Percentiles rank a stretch among this genome's conserved stretches.
phyloP scores from a whole-genome alignment of 1,284 basidiomycete species.

The Boletus sp. region DNA sequence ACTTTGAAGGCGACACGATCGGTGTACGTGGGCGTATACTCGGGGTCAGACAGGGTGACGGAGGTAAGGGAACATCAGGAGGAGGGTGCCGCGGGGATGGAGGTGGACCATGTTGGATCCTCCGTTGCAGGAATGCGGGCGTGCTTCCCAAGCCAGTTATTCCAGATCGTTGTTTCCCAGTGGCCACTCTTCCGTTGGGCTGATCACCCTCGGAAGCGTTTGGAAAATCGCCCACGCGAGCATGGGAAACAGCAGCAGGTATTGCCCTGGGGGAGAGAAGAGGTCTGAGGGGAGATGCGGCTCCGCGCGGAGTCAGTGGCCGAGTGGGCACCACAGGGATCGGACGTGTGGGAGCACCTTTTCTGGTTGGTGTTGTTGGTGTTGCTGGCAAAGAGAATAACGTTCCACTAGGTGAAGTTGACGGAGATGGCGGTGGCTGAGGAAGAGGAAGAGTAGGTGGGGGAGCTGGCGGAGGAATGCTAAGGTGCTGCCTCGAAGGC shows the following conservation, averaged over 20 bases:
- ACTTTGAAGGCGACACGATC: slow-evolving; percentile 21
- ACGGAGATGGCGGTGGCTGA: slow-evolving; percentile 25
- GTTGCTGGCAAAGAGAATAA: not conserved
- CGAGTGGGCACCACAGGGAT: slow-evolving; percentile 20
- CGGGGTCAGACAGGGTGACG: slow-evolving; percentile 16
- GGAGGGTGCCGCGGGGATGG: slow-evolving; percentile 29
- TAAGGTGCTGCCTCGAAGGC: slow-evolving; percentile 29
- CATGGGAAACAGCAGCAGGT: not conserved
- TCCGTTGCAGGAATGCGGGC: slow-evolving; percentile 31
- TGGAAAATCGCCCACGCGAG: slow-evolving; percentile 5
- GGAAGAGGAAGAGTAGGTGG: slow-evolving; percentile 31
- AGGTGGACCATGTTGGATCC: slow-evolving; percentile 24
- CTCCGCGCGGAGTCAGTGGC: slow-evolving; percentile 14
- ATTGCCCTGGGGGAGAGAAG: slow-evolving; percentile 18
- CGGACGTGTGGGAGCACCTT: slow-evolving; percentile 13
- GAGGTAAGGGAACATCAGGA: slow-evolving; percentile 29
- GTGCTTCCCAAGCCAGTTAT: slow-evolving; percentile 12
- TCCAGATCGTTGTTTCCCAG: slow-evolving; percentile 13
- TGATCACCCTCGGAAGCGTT: slow-evolving; percentile 11
- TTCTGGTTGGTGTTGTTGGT: slow-evolving; percentile 8
- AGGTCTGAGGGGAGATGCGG: slow-evolving; percentile 26
- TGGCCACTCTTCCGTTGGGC: slow-evolving; percentile 4
- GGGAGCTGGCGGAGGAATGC: slow-evolving; percentile 30
- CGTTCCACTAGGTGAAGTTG: not conserved
- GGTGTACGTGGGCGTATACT: slow-evolving; percentile 12